A percentile compares a stretch with the other conserved stretches of the same genome.
Evolutionary conservation across 148 eudicot species (phyloP).

Genomic region (Arbutus unedo): DNA sequence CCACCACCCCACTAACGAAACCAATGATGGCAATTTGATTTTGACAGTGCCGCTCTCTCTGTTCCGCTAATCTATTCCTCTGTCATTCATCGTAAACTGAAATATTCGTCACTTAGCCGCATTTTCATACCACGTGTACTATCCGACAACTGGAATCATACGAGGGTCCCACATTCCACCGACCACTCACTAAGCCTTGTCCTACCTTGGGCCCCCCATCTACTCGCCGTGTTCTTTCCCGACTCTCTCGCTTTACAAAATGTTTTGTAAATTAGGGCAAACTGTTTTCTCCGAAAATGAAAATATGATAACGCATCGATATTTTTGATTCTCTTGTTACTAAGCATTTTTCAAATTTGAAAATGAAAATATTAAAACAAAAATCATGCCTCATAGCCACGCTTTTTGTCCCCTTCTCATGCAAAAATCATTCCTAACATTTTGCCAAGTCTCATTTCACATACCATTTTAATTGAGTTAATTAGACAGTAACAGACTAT

Average conservation of each 20-base stretch:
- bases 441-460: too few species aligned
- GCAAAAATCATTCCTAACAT: too few species aligned
- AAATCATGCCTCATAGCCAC: too few species aligned
- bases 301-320: not conserved
- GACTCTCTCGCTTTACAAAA: not conserved
- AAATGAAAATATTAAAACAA: too few species aligned
- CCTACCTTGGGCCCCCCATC: not conserved
- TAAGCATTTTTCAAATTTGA: too few species aligned
- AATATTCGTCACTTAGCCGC: slow-evolving; percentile 19
- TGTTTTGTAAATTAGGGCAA: not conserved
- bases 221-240: not conserved
- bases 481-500: too few species aligned
- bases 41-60: slow-evolving; percentile 6
- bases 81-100: slow-evolving; percentile 8
- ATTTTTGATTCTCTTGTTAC: too few species aligned
- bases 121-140: slow-evolving; percentile 11
- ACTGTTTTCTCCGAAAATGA: not conserved
- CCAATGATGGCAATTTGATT: slow-evolving; percentile 8
- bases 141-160: not conserved
- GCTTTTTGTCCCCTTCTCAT: too few species aligned
- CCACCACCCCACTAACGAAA: not conserved
- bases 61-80: not conserved
- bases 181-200: slow-evolving; percentile 10
- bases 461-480: too few species aligned
- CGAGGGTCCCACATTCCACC: slow-evolving; percentile 11